These are phyloP conservation scores for Cystoderma amianthinum DNA, from an alignment of 768 basidiomycete genomes.

Conservation along the genomic window DNA sequence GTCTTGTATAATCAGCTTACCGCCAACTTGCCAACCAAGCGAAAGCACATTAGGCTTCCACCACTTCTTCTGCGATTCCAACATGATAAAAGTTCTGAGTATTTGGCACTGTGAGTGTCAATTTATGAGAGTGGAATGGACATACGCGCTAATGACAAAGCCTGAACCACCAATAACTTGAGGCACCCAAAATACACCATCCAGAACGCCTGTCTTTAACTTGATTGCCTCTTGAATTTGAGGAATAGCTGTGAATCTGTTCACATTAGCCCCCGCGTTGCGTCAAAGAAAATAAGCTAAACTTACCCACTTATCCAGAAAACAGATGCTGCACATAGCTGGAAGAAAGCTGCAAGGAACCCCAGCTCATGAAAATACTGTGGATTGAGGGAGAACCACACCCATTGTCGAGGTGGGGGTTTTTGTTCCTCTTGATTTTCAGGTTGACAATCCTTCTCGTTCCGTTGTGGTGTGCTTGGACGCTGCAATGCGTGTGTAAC, in stretches of 20 bases:
- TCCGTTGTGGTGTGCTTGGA: not conserved
- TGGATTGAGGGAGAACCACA: constrained; percentile 28
- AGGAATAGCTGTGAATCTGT: constrained; percentile 29
- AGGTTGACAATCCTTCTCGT: not conserved
- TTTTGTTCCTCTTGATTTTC: constrained; percentile 2
- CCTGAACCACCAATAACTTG: constrained; percentile 57
- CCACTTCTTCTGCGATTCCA: constrained; percentile 47
- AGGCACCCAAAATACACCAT: constrained; percentile 55
- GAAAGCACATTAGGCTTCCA: constrained; percentile 34
- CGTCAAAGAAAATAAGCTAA: too few relatives aligned
- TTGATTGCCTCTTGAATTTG: constrained; percentile 22
- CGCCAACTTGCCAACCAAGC: constrained; percentile 51
- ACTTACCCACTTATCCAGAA: constrained; percentile 52
- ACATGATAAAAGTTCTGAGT: constrained; percentile 28
- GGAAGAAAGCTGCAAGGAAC: constrained; percentile 41
- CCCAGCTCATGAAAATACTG: constrained; percentile 37
- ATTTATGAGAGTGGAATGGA: constrained; percentile 1
- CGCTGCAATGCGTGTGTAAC: constrained; percentile 8
- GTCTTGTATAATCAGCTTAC: constrained; percentile 13
- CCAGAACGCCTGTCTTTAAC: constrained; percentile 19
- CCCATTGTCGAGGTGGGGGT: constrained; percentile 14
- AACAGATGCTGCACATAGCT: constrained; percentile 48
- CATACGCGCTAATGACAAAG: constrained; percentile 44
- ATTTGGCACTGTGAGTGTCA: not conserved
- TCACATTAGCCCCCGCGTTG: too few relatives aligned